These are phyloP conservation scores for Yamadazyma laniorum DNA, from an alignment of 805 yeast genomes.

Conservation along the genomic window DNA sequence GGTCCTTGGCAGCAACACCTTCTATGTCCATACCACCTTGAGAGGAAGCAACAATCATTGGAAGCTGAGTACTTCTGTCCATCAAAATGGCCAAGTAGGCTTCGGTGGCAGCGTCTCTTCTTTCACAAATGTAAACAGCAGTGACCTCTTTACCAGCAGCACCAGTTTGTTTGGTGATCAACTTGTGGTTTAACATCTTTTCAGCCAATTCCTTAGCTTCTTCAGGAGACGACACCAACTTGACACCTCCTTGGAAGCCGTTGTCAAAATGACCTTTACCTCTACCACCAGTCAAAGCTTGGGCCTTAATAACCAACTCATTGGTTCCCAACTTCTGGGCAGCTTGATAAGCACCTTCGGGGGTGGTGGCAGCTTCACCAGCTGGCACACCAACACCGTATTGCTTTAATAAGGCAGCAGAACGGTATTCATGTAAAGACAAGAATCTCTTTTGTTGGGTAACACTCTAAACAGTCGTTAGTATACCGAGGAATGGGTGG, in stretches of 20 bases:
- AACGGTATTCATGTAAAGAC: constrained; percentile 93
- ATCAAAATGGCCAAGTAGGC: constrained; percentile 91
- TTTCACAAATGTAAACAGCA: constrained; percentile 93
- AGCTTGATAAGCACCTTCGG: constrained; percentile 80
- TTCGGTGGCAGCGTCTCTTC: constrained; percentile 91
- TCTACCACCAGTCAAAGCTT: constrained; percentile 98
- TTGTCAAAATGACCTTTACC: constrained; percentile 98
- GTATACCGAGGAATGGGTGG: no score
- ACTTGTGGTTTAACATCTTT: constrained; percentile 88
- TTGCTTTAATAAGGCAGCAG: constrained; percentile 77
- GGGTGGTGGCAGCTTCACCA: constrained; percentile 88
- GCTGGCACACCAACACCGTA: constrained; percentile 90
- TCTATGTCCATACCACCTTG: constrained; percentile 99
- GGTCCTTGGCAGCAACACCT: constrained; percentile 92
- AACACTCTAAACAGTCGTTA: no score
- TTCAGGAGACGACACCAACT: constrained; percentile 78
- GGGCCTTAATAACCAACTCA: constrained; percentile 95
- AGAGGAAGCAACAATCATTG: constrained; percentile 91
- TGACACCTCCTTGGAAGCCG: constrained; percentile 96
- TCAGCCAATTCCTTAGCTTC: constrained; percentile 84
- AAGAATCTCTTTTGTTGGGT: constrained; percentile 58
- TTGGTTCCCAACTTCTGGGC: constrained; percentile 75
- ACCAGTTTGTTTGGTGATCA: constrained; percentile 98
- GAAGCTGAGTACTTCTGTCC: constrained; percentile 89
- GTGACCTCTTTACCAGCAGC: constrained; percentile 95